These are phyloP conservation scores for Lineolata rhizophorae DNA, from an alignment of 495 filamentous ascomycete genomes.

Conservation along the genomic window DNA sequence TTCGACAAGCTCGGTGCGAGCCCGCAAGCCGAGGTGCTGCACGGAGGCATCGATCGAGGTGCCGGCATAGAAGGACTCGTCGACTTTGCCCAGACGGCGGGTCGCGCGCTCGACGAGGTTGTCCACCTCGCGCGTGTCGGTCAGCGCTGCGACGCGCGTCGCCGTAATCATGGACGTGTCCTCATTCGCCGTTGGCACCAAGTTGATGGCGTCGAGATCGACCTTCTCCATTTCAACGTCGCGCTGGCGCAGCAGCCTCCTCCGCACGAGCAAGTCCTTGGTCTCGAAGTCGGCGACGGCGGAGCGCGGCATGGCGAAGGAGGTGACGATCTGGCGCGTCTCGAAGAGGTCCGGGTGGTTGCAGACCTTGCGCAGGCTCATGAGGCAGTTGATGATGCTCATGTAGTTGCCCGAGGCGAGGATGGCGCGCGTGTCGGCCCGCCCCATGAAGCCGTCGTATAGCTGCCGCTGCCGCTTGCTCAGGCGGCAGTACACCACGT, in stretches of 20 bases:
- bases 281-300: constrained; percentile 56
- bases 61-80: too few relatives aligned
- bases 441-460: constrained; percentile 94
- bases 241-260: constrained; percentile 39
- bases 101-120: too few relatives aligned
- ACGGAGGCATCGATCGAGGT: too few relatives aligned
- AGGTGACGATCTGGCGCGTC: constrained; percentile 92
- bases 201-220: constrained; percentile 59
- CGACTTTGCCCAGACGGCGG: too few relatives aligned
- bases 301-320: constrained; percentile 77
- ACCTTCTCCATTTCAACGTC: constrained; percentile 41
- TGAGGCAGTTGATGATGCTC: constrained; percentile 93
- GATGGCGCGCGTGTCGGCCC: constrained; percentile 69
- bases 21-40: too few relatives aligned
- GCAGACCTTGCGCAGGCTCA: constrained; percentile 96
- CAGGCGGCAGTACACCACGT: constrained; percentile 82
- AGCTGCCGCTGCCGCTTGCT: constrained; percentile 87
- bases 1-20: constrained; percentile 32
- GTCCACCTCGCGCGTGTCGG: too few relatives aligned
- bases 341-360: constrained; percentile 97
- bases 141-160: too few relatives aligned
- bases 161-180: too few relatives aligned
- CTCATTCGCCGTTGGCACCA: constrained; percentile 32
- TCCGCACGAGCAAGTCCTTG: constrained; percentile 51
- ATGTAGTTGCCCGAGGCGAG: constrained; percentile 91